Base-by-base conservation (phyloP, 495 filamentous ascomycete genomes). In the Xylaria palmicola region DNA sequence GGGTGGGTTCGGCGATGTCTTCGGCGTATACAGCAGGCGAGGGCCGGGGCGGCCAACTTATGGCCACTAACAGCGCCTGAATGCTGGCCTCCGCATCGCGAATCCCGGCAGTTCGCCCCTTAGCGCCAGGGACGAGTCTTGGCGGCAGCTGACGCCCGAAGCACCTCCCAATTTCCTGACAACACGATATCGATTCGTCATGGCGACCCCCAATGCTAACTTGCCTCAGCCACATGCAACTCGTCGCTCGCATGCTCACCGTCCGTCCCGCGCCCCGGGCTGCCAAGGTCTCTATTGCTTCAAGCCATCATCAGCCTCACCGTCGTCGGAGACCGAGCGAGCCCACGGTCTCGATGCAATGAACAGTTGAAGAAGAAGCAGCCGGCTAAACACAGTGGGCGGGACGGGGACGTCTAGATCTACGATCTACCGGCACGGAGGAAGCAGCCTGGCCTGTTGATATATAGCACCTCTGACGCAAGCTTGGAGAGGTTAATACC, bases 151-250 rank as follows among this genome's bases (percentile, higher is more conserved):
- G 32, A 20, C 40, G 41, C 41, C 27, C 20, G 30, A 26, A 57
- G 40, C 55, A 48, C 15, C 29, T 22, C 19, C 55, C 40, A 57
- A 57, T 57, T 47, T 48, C 52, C 36, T 52, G 57, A 52, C 57
- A 60, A 26, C 57, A 60, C 57, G 34, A 60, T 41, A 56, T 56
- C 17, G 53, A 56, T 56, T 56, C 27, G 53, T 43, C 37, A 56
- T 56, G 24, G 39, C 51, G 39, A 44, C 39, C 53, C 24, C 53
- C 53, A 56, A 56, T 56, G 48, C 48, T 51, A n/a, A n/a, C n/a
- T 12, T 26, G 24, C n/a, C 36, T 37, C 34, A 34, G 39, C 39
- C 12, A 27, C 53, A n/a, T n/a, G n/a, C n/a, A n/a, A n/a, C n/a
- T n/a, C n/a, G n/a, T n/a, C n/a, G n/a, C n/a, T n/a, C n/a, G n/a